Base-by-base conservation (phyloP, 1,284 basidiomycete species). In the Cystobasidium slooffiae region DNA sequence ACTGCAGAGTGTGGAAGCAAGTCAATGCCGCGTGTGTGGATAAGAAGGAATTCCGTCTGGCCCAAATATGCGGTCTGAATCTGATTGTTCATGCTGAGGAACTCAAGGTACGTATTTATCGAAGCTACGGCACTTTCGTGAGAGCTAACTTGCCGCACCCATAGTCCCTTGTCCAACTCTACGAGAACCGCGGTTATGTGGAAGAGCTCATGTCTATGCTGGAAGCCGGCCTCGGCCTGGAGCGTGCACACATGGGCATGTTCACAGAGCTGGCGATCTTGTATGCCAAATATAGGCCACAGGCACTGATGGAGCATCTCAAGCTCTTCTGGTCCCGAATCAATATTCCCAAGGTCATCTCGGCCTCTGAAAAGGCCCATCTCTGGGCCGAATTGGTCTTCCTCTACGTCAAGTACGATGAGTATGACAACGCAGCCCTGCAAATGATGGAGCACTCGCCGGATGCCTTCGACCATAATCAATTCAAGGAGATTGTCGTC, bases 371-470 rank as follows among this genome's bases (percentile, higher is more conserved):
- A 84, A 91, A 91, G 80, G 94, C 93, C n/a, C 96, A 99, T 79
- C 88, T 99, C 70, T 99, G 97, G 96, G 78, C 94, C n/a, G 97
- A 99, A 82, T 88, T 98, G 20, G 96, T 99, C 59, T 99, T 95
- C 88, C 85, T 98, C 67, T 98, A 98, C 84, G 90, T 97, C 85
- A 97, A 97, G 84, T 99, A 99, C 81, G 96, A 97, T 82, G 78
- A 78, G 68, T 82, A 80, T 88, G 94, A 97, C 82, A 97, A 97
- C 80, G 94, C 94, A n/a, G 92, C 93, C 46, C 85, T 97, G 77
- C 92, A 94, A 2, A 98, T 97, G 92, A 98, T 99, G 83, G 97
- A 99, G 83, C 91, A 94, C 61, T 92, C 96, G 1, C 88, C 93
- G 37, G 94, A 97, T 83, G 94, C 94, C 70, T 99, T 95, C 95